These are phyloP conservation scores for Graphilbum ipis-grandicollis DNA, from an alignment of 2,329 filamentous ascomycete genomes.

Conservation along the genomic window DNA sequence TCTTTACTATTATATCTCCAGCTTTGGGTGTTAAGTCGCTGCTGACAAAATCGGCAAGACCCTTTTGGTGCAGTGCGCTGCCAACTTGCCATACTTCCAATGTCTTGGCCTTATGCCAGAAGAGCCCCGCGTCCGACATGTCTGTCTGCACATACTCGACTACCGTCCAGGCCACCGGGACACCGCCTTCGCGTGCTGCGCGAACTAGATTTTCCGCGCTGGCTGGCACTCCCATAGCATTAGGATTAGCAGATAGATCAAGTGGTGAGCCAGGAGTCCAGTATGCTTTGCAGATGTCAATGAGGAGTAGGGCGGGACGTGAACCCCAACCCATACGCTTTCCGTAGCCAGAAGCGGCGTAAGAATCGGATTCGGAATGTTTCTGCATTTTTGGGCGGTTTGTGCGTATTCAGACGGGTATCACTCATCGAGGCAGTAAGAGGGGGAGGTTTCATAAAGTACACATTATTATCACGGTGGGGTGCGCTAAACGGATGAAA, in stretches of 20 bases:
- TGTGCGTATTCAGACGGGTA: too few relatives aligned
- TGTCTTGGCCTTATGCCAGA: constrained; percentile 23
- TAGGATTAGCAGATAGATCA: constrained; percentile 19
- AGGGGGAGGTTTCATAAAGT: too few relatives aligned
- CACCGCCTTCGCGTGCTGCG: constrained; percentile 18
- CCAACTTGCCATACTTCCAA: constrained; percentile 22
- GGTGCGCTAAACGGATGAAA: too few relatives aligned
- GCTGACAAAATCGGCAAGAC: constrained; percentile 19
- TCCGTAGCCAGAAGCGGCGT: constrained; percentile 19
- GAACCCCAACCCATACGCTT: constrained; percentile 26
- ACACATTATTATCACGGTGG: too few relatives aligned
- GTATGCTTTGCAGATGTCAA: constrained; percentile 30
- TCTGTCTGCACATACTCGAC: constrained; percentile 23
- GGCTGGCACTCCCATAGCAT: constrained; percentile 17
- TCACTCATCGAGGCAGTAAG: too few relatives aligned
- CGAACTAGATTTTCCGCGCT: constrained; percentile 21
- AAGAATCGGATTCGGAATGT: constrained; percentile 9
- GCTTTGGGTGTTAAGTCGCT: constrained; percentile 19
- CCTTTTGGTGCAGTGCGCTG: constrained; percentile 14
- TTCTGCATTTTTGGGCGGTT: constrained; percentile 1
- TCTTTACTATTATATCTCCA: constrained; percentile 20
- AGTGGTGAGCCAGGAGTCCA: constrained; percentile 25
- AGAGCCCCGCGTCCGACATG: constrained; percentile 27
- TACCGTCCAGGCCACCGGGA: constrained; percentile 25
- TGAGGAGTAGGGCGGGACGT: constrained; percentile 23